Conservation (phyloP, 192 early-diverging fungal species). For the Allomyces arbusculus region DNA sequence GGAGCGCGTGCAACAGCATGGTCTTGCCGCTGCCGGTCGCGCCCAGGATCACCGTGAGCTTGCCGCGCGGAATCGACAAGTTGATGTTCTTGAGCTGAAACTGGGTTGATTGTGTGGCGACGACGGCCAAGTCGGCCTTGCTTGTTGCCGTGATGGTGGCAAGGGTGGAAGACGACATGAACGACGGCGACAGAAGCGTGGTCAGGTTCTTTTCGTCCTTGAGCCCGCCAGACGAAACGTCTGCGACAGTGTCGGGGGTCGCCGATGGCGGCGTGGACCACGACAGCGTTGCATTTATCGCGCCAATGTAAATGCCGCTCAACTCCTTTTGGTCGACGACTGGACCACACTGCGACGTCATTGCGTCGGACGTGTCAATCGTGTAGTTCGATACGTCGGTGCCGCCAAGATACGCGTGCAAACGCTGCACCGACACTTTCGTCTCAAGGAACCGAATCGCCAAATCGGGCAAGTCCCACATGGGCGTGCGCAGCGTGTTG, state of each 20-base stretch:
- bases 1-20: conserved; percentile 50
- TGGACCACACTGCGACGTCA: too few relatives aligned
- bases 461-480: background rate
- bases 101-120: background rate
- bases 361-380: background rate
- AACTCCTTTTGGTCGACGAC: too few relatives aligned
- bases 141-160: background rate
- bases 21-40: conserved; percentile 79
- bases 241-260: background rate
- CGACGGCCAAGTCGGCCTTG: background rate
- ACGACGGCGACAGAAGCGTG: background rate
- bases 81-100: conserved; percentile 44
- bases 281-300: background rate
- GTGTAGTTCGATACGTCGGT: conserved; percentile 7
- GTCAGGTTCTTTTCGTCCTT: too few relatives aligned
- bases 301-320: background rate
- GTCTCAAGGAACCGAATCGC: background rate
- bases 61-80: conserved; percentile 41
- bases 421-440: background rate
- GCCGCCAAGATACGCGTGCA: conserved; percentile 7
- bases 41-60: conserved; percentile 60
- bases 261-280: background rate
- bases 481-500: background rate
- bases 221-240: too few relatives aligned
- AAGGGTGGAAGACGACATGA: background rate